These are phyloP conservation scores for Beauveria bassiana DNA, from an alignment of 2,329 filamentous ascomycete genomes.

Conservation along the genomic window DNA sequence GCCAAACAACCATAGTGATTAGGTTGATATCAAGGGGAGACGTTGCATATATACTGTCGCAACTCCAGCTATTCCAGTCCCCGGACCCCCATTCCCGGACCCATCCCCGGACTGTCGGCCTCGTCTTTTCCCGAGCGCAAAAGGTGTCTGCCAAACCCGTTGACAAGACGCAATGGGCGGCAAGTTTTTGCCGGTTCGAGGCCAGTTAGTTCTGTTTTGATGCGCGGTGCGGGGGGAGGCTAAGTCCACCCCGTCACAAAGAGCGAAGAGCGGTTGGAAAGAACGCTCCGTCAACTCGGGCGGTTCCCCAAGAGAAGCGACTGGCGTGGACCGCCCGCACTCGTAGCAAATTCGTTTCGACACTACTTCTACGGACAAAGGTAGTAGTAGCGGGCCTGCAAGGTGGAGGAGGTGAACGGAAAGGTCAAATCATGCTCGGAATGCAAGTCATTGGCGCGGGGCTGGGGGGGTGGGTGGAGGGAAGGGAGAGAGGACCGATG, in stretches of 20 bases:
- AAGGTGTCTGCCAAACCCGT: background rate
- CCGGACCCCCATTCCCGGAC: background rate
- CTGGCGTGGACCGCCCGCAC: background rate
- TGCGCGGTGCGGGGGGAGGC: background rate
- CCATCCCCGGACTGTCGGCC: background rate
- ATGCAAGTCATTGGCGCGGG: background rate
- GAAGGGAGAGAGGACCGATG: no score
- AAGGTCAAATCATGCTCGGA: background rate
- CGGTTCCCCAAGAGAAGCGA: background rate
- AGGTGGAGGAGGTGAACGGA: background rate
- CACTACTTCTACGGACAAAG: background rate
- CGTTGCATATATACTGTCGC: background rate
- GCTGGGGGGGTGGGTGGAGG: background rate
- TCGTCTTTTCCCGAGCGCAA: background rate
- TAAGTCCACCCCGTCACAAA: background rate
- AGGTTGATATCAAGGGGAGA: background rate
- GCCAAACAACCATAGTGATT: background rate
- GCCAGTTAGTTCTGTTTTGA: background rate
- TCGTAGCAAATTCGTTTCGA: background rate
- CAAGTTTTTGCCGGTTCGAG: constrained; percentile 8
- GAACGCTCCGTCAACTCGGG: background rate
- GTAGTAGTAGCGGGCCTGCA: background rate
- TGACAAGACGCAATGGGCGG: background rate
- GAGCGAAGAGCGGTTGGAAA: background rate
- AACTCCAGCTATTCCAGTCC: background rate